Evolutionary conservation across 768 basidiomycete genomes (phyloP).

Genomic region (Russula griseocarnosa): DNA sequence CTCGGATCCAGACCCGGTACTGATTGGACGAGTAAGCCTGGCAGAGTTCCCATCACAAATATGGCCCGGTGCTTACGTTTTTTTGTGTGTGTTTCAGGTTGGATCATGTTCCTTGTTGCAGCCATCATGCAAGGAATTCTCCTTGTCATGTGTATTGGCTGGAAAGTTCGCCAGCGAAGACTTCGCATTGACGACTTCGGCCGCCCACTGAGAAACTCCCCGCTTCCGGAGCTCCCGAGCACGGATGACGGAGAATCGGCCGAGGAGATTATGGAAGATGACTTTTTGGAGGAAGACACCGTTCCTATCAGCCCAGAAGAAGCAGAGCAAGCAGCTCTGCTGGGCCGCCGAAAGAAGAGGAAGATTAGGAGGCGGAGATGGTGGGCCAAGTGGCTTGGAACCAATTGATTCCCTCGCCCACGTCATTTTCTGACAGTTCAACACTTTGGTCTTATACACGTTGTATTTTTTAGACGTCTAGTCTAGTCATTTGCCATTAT

Average conservation of each 20-base stretch:
- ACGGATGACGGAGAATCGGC: constrained; percentile 22
- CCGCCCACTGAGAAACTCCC: constrained; percentile 39
- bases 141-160: constrained; percentile 78
- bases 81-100: constrained; percentile 45
- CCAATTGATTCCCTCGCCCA: background rate
- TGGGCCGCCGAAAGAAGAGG: constrained; percentile 13
- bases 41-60: background rate
- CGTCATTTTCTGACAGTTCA: background rate
- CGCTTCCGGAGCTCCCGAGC: constrained; percentile 24
- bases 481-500: background rate
- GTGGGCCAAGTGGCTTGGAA: constrained; percentile 17
- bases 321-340: constrained; percentile 14
- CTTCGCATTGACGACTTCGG: constrained; percentile 91
- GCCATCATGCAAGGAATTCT: constrained; percentile 81
- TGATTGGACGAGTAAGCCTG: constrained; percentile 72
- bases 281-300: constrained; percentile 27
- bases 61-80: background rate
- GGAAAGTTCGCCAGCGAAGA: constrained; percentile 73
- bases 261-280: constrained; percentile 26
- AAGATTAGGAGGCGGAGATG: constrained; percentile 10
- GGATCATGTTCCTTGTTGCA: constrained; percentile 76
- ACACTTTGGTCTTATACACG: background rate
- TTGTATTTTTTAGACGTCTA: background rate
- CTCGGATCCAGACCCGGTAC: constrained; percentile 56
- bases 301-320: constrained; percentile 14